phyloP scores from a whole-genome alignment of 2,329 filamentous ascomycete species.

The Pyricularia sp. region DNA sequence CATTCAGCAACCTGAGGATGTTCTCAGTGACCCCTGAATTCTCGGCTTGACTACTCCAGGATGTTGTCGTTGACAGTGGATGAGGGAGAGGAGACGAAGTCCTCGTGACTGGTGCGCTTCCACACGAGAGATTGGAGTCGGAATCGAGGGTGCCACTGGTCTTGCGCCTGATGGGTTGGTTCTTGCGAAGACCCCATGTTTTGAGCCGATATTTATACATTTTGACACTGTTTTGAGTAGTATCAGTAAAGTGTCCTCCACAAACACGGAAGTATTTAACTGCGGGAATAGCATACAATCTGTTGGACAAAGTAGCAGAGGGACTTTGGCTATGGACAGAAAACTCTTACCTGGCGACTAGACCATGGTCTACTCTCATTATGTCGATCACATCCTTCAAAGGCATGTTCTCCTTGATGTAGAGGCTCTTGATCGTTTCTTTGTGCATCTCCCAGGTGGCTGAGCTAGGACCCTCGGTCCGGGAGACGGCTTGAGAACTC shows the following conservation, averaged over 20 bases:
- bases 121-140: background rate
- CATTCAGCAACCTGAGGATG: background rate
- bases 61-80: background rate
- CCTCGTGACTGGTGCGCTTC: background rate
- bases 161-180: constrained; percentile 4
- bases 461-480: constrained; percentile 6
- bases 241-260: background rate
- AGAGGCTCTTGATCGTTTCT: background rate
- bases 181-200: constrained; percentile 2
- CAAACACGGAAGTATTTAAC: too few relatives aligned
- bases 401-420: constrained; percentile 4
- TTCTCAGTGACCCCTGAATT: background rate
- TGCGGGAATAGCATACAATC: too few relatives aligned
- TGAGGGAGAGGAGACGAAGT: background rate
- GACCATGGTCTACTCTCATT: constrained; percentile 2
- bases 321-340: background rate
- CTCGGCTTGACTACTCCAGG: background rate
- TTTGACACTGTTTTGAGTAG: background rate
- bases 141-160: background rate
- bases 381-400: constrained; percentile 3
- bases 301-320: background rate
- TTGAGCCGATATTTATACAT: constrained; percentile 5
- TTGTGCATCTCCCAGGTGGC: background rate
- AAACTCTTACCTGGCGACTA: constrained; percentile 1
- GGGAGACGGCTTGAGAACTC: background rate